Percentiles rank a stretch among this genome's conserved stretches.
phyloP scores from a whole-genome alignment of 495 filamentous ascomycete genomes.

The Neurospora pannonica region DNA sequence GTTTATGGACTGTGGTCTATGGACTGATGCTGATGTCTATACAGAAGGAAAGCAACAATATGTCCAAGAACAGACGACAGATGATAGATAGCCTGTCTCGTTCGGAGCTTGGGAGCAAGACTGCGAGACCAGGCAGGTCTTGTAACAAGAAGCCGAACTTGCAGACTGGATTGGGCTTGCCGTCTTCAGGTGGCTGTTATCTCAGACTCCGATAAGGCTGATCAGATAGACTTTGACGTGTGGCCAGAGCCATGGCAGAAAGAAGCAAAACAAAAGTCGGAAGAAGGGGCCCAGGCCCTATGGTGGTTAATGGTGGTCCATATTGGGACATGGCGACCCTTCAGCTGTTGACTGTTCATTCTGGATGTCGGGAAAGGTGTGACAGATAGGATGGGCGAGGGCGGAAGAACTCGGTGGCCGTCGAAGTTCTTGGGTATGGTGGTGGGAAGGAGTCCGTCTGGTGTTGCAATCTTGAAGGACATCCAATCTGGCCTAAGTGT shows the following conservation, averaged over 20 bases:
- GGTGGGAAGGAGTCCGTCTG: background rate
- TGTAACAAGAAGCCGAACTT: background rate
- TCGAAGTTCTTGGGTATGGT: background rate
- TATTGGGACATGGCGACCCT: background rate
- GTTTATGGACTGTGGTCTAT: background rate
- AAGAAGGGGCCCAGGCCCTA: background rate
- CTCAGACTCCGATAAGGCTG: background rate
- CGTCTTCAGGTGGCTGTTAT: too few species aligned
- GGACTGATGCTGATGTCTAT: background rate
- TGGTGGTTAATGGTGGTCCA: background rate
- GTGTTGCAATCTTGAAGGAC: too few species aligned
- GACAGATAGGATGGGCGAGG: background rate
- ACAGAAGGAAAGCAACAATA: background rate
- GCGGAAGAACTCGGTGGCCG: background rate
- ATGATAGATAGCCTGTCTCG: background rate
- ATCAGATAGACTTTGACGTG: background rate
- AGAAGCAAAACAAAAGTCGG: background rate
- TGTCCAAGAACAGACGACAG: background rate
- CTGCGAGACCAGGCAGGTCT: background rate
- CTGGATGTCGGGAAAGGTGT: background rate
- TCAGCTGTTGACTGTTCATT: background rate
- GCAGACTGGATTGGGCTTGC: background rate
- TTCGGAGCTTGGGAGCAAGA: background rate
- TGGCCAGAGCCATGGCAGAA: background rate
- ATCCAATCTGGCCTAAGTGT: too few species aligned